Percentiles rank a stretch among this genome's conserved stretches.
These are phyloP conservation scores for Myriosclerotinia curreyana DNA, from an alignment of 2,329 filamentous ascomycete genomes.

Conservation along the genomic window DNA sequence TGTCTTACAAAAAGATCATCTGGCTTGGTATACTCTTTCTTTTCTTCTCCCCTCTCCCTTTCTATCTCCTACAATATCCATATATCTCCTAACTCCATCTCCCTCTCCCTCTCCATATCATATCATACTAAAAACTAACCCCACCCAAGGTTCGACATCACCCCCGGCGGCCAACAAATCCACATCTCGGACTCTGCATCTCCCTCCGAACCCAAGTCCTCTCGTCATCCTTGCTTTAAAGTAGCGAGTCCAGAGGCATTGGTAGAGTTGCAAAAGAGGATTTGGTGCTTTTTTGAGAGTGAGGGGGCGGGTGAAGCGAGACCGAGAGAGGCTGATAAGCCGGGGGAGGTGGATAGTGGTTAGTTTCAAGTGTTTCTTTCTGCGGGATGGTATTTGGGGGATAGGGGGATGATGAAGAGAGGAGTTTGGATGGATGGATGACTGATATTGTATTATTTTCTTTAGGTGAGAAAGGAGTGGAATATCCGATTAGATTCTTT, in stretches of 20 bases:
- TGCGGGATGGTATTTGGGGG: too few relatives aligned
- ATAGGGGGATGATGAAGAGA: not conserved
- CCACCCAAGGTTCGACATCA: conserved; percentile 53
- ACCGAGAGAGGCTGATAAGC: conserved; percentile 53
- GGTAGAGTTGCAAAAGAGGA: conserved; percentile 45
- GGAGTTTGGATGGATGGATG: not conserved
- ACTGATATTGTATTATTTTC: not conserved
- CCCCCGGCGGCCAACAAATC: conserved; percentile 51
- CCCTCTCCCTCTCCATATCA: not conserved
- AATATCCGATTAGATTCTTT: conserved; percentile 62
- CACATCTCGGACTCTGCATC: conserved; percentile 49
- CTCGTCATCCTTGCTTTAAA: conserved; percentile 58
- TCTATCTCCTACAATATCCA: not conserved
- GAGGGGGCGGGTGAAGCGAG: conserved; percentile 48
- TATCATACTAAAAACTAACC: not conserved
- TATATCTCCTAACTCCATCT: not conserved
- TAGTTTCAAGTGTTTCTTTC: conserved; percentile 21
- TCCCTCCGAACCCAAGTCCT: conserved; percentile 42
- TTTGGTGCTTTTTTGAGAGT: conserved; percentile 50
- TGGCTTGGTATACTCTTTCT: conserved; percentile 50
- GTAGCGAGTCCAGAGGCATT: conserved; percentile 49
- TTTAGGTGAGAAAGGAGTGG: conserved; percentile 50
- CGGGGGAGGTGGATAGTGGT: conserved; percentile 48
- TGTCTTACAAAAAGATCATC: conserved; percentile 46
- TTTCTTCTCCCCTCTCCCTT: not conserved